Evolutionary conservation across 106 monocot genomes (phyloP), one percentile per base, ranked within the genome.

Genomic region (Ottelia alismoides): DNA sequence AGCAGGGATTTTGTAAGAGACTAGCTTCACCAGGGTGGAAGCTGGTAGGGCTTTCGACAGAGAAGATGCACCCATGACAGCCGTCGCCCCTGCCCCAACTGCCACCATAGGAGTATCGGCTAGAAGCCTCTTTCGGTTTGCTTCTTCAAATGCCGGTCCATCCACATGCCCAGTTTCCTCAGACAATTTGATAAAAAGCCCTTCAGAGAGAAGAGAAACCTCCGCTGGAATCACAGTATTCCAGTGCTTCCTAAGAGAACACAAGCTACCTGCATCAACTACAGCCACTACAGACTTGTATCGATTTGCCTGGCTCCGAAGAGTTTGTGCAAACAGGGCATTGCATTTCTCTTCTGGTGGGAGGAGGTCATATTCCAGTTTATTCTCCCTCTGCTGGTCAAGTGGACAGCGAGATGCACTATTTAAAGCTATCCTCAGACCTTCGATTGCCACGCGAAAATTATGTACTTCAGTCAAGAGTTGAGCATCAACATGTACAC

Each of bases 31-130:
- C 6, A 98, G 45, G 25, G 81, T 66, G 18, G 96, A 82, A 18
- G 76, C 82, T 22, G 75, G 80, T 18, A 88, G 10, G 23, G 65
- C 72, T 58, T 88, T 96, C 21, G 88, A 79, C 28, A 88, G 53
- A 60, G 94, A 96, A 53, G 88, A 74, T 45, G 66, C 78, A 19
- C 96, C 79, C 11, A 89, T n/a, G 65, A 89, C 29, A 18, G 74
- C 89, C 19, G 89, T 85, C 23, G 85, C 89, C 45, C 96, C 96
- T 47, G 89, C 85, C 50, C 96, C 77, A 44, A 89, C 69, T 30
- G 74, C 89, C 49, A 89, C 77, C 23, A 85, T 59, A 20, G 85
- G 89, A 14, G 74, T 85, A 54, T 75, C 85, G 5, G 72, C 28
- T 17, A 85, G 56, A 20, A 64, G 53, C 17, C 31, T 52, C 49